phyloP scores from a whole-genome alignment of 306 rosid species.

The Oxytropis ochrocephala region DNA sequence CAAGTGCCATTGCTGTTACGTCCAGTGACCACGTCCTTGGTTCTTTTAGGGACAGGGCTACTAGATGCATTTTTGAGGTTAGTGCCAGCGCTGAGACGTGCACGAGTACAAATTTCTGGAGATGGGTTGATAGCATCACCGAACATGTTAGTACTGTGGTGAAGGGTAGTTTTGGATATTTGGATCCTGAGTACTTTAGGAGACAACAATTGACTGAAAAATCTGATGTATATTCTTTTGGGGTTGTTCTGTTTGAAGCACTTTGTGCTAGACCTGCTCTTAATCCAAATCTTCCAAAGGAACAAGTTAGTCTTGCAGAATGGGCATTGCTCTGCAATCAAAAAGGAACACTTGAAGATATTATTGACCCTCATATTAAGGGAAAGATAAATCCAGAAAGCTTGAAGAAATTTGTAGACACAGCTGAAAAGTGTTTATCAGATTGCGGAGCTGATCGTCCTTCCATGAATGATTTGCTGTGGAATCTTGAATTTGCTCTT shows the following conservation, averaged over 20 bases:
- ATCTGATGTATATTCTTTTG: constrained; percentile 54
- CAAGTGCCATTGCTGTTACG: constrained; percentile 28
- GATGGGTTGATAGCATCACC: constrained; percentile 45
- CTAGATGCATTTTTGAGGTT: constrained; percentile 18
- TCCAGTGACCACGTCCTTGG: constrained; percentile 32
- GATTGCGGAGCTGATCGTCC: constrained; percentile 46
- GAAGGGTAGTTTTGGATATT: constrained; percentile 58
- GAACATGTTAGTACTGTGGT: constrained; percentile 54
- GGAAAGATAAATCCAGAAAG: constrained; percentile 44
- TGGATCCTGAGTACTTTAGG: constrained; percentile 60
- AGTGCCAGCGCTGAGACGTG: constrained; percentile 53
- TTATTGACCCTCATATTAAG: constrained; percentile 36
- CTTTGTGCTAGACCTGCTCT: constrained; percentile 51
- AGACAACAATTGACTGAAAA: constrained; percentile 56
- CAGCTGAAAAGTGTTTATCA: constrained; percentile 50
- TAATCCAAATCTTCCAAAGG: constrained; percentile 45
- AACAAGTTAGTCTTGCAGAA: constrained; percentile 56
- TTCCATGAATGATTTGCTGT: constrained; percentile 46
- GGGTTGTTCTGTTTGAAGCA: constrained; percentile 53
- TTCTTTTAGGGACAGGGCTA: constrained; percentile 25
- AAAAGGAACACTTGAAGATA: constrained; percentile 46
- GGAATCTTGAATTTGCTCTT: constrained; percentile 57
- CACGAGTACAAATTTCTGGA: constrained; percentile 33
- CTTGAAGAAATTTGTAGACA: constrained; percentile 41
- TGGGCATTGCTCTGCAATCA: constrained; percentile 37